Conservation (phyloP, 371 early-diverging fungal genomes). For the Dinochytrium kinnereticum region DNA sequence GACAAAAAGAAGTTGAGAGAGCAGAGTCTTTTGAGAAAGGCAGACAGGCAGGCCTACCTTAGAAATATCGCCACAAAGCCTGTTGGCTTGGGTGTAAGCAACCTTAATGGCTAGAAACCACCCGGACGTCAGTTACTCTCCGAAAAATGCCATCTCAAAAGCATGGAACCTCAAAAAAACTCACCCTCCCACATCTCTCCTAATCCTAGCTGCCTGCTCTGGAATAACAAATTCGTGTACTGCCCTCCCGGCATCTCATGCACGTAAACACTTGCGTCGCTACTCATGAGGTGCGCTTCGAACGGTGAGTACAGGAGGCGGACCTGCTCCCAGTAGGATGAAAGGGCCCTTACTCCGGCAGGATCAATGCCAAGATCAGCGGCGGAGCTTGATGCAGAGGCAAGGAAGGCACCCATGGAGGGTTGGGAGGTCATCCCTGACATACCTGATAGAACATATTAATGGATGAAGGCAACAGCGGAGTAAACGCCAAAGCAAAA, state of each 20-base stretch:
- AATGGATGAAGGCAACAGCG: neutral
- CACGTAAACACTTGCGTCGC: slow-evolving; percentile 89
- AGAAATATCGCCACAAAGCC: slow-evolving; percentile 91
- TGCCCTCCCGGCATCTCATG: slow-evolving; percentile 97
- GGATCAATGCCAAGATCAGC: slow-evolving; percentile 80
- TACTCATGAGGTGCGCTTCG: slow-evolving; percentile 81
- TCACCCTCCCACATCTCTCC: slow-evolving; percentile 83
- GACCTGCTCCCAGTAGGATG: slow-evolving; percentile 95
- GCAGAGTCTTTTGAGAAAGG: neutral
- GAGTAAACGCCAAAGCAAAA: no score
- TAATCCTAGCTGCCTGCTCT: slow-evolving; percentile 89
- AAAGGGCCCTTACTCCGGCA: slow-evolving; percentile 77
- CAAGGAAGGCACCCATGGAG: slow-evolving; percentile 92
- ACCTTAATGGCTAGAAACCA: slow-evolving; percentile 73
- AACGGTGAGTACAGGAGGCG: slow-evolving; percentile 93
- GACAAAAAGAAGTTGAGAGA: neutral
- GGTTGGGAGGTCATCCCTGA: slow-evolving; percentile 97
- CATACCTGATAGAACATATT: slow-evolving; percentile 55
- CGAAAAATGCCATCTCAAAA: neutral
- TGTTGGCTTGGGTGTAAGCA: slow-evolving; percentile 89
- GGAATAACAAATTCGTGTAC: slow-evolving; percentile 97
- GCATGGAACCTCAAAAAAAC: slow-evolving; percentile 6
- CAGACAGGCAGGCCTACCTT: slow-evolving; percentile 62
- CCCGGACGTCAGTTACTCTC: neutral
- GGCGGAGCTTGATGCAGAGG: slow-evolving; percentile 78